A percentile compares a stretch with the other conserved stretches of the same genome.
phyloP scores from a whole-genome alignment of 441 rosid species.

The Euphorbia celastroides region DNA sequence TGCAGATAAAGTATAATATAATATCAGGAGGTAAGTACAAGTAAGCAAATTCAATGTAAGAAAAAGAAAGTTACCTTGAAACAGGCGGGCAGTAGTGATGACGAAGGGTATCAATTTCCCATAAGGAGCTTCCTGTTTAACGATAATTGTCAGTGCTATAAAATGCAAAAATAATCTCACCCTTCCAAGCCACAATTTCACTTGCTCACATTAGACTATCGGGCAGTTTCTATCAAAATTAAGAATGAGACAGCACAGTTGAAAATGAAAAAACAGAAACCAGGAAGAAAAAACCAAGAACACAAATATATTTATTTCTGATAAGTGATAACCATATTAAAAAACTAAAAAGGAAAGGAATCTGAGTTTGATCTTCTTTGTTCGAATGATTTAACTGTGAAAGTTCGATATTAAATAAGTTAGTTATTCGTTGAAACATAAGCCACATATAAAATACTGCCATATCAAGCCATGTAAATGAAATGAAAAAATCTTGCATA shows the following conservation, averaged over 20 bases:
- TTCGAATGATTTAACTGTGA: no score
- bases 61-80: constrained; percentile 53
- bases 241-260: neutral
- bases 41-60: neutral
- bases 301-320: neutral
- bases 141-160: constrained; percentile 20
- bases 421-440: no score
- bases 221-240: neutral
- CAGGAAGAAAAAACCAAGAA: neutral
- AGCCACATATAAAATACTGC: neutral
- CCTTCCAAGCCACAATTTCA: neutral
- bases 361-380: no score
- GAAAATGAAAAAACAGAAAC: neutral
- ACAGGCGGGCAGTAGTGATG: constrained; percentile 94
- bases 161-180: constrained; percentile 7
- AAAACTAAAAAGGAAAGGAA: neutral
- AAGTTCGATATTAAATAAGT: no score
- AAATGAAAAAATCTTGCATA: neutral
- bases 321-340: neutral
- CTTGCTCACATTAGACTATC: neutral
- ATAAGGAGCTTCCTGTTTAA: constrained; percentile 77
- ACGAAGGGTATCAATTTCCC: constrained; percentile 84
- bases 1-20: constrained; percentile 27
- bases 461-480: neutral
- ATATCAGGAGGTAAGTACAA: constrained; percentile 7